Evolutionary conservation across 2,329 filamentous ascomycete genomes (phyloP).

Genomic region (Aureobasidium zeae): DNA sequence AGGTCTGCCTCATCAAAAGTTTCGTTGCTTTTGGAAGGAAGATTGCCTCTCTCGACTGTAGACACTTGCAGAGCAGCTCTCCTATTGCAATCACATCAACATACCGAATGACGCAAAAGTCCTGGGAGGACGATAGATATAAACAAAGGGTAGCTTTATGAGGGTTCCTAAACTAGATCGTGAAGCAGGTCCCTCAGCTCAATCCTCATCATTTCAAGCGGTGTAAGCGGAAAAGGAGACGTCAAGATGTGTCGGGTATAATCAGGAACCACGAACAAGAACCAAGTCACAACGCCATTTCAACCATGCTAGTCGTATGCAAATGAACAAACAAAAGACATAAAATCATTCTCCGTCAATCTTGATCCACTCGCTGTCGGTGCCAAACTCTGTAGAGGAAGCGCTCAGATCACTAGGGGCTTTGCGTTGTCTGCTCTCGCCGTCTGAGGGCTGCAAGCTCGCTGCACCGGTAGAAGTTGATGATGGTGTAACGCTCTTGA

Average conservation of each 20-base stretch:
- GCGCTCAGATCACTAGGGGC: slow-evolving; percentile 23
- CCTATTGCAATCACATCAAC: too few species aligned
- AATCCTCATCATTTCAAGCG: too few species aligned
- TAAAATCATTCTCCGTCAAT: slow-evolving; percentile 60
- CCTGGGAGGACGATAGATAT: too few species aligned
- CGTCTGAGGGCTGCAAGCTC: not conserved
- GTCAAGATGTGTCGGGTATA: slow-evolving; percentile 15
- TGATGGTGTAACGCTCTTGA: slow-evolving; percentile 10
- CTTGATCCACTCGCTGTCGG: slow-evolving; percentile 97
- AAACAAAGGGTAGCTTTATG: too few species aligned
- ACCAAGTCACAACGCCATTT: not conserved
- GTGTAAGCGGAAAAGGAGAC: not conserved
- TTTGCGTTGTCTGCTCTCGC: slow-evolving; percentile 11
- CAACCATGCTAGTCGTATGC: not conserved
- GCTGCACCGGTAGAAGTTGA: not conserved
- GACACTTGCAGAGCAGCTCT: too few species aligned
- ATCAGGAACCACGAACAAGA: slow-evolving; percentile 10
- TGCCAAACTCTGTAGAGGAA: slow-evolving; percentile 40
- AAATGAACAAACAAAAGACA: slow-evolving; percentile 1
- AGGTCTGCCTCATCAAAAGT: too few species aligned
- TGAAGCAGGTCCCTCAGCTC: too few species aligned
- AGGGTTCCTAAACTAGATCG: too few species aligned
- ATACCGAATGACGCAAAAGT: too few species aligned
- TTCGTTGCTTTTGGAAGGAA: too few species aligned
- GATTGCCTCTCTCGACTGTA: too few species aligned